Conservation (phyloP, 116 monocot genomes). For the Thalassia testudinum region DNA sequence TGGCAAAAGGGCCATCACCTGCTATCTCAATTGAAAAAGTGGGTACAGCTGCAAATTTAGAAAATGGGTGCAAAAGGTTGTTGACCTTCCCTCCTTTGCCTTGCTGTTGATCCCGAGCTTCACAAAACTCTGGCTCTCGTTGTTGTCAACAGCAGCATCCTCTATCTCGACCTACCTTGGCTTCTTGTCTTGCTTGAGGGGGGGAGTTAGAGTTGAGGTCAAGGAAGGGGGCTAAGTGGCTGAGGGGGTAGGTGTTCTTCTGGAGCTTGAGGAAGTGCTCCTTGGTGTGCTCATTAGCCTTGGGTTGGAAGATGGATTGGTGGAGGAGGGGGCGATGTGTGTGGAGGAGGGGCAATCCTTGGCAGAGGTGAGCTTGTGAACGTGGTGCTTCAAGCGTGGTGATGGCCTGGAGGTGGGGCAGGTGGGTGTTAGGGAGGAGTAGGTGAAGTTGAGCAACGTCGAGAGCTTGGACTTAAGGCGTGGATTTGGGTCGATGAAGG, state of each 20-base stretch:
- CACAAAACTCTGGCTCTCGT: slow-evolving; percentile 3
- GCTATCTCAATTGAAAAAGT: too few relatives aligned
- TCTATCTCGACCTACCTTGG: neutral
- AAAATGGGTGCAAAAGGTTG: too few relatives aligned
- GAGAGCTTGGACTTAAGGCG: slow-evolving; percentile 23
- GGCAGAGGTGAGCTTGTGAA: slow-evolving; percentile 38
- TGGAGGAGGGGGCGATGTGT: slow-evolving; percentile 11
- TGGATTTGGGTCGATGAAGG: slow-evolving; percentile 1
- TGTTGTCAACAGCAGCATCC: neutral
- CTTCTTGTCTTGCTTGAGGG: slow-evolving; percentile 3
- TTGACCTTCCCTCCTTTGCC: too few relatives aligned
- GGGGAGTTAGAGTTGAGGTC: neutral
- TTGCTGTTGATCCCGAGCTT: slow-evolving; percentile 29
- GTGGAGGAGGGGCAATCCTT: slow-evolving; percentile 36
- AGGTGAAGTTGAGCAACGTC: slow-evolving; percentile 81
- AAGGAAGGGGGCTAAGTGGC: neutral
- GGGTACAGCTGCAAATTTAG: too few relatives aligned
- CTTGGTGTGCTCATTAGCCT: slow-evolving; percentile 80
- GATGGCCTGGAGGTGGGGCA: slow-evolving; percentile 1
- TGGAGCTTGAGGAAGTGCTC: slow-evolving; percentile 82
- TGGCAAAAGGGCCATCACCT: too few relatives aligned
- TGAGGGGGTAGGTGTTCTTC: slow-evolving; percentile 84
- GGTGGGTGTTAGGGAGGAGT: neutral
- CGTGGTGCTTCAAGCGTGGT: slow-evolving; percentile 2
- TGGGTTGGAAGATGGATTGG: slow-evolving; percentile 74